Evolutionary conservation across 495 filamentous ascomycete genomes (phyloP), one percentile per base, ranked within the genome.

Genomic region (Choiromyces venosus): DNA sequence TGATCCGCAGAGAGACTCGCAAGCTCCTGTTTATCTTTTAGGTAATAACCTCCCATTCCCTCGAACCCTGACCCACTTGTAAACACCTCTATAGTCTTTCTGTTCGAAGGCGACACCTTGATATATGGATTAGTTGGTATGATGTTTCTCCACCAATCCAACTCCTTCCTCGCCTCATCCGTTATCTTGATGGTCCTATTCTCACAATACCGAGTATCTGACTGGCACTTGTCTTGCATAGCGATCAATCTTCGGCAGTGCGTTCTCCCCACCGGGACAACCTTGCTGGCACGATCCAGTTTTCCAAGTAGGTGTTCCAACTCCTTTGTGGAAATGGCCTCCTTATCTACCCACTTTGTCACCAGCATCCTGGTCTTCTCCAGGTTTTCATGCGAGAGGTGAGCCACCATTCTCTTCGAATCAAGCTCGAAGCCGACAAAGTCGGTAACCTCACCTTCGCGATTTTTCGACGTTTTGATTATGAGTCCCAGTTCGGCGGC

Each of bases 401-500:
- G 52, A 33, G 52, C 52, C 25, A 61, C 25, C 52, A 61, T 61
- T 29, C 52, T 10, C 12, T 33, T 33, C 52, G 52, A 61, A 29
- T 61, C 52, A 61, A 61, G 52, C 12, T 61, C 52, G 25, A 61
- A 61, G 10, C 52, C 52, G 25, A 61, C 52, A 61, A 61, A 61
- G 52, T 61, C 52, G 12, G 25, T 61, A 16, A 61, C 12, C 2
- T 61, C 52, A 25, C 52, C 52, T 33, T 61, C 52, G 33, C 52
- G 52, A 61, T 38, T 71, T 67, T 71, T 71, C 35, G 46, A 36
- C 3, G 33, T 16, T 25, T 67, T 71, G 33, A 71, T 19, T 8
- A 10, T 19, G 5, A 71, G 33, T 67, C 69, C 69, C 18, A 71
- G 69, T 19, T 67, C 44, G 19, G 18, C 8, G 33, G 69, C 33